Percentiles rank a stretch among this genome's conserved stretches.
phyloP scores from a whole-genome alignment of 257 asterid species.

The Solanum gandarillasii region DNA sequence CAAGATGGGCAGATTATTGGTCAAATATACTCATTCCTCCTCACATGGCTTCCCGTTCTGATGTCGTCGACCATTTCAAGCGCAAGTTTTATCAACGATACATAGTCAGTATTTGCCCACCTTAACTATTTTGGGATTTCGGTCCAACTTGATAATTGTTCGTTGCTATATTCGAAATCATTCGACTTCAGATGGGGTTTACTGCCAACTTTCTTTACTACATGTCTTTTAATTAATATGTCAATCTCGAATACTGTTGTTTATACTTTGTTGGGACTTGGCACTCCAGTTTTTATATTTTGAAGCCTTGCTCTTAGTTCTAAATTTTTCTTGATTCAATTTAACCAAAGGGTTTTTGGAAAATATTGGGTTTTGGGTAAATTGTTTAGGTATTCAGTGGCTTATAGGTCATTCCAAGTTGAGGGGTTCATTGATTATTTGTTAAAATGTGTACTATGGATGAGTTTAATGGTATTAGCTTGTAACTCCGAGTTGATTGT shows the following conservation, averaged over 20 bases:
- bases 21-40: constrained; percentile 91
- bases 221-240: background rate
- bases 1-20: constrained; percentile 94
- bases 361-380: background rate
- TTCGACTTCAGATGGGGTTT: background rate
- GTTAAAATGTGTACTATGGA: background rate
- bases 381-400: background rate
- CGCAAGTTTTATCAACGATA: constrained; percentile 92
- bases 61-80: constrained; percentile 86
- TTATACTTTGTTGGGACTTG: background rate
- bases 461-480: background rate
- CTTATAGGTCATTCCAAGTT: background rate
- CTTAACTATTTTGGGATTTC: background rate
- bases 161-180: background rate
- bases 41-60: constrained; percentile 72
- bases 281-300: background rate
- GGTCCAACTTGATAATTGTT: background rate
- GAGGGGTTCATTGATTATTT: background rate
- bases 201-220: background rate
- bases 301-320: background rate
- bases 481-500: background rate
- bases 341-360: background rate
- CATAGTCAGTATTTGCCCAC: constrained; percentile 33
- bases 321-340: background rate
- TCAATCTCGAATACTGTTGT: background rate